A percentile compares a stretch with the other conserved stretches of the same genome.
These are phyloP conservation scores for Rheum nobile DNA, from an alignment of 148 eudicot genomes.

Conservation along the genomic window DNA sequence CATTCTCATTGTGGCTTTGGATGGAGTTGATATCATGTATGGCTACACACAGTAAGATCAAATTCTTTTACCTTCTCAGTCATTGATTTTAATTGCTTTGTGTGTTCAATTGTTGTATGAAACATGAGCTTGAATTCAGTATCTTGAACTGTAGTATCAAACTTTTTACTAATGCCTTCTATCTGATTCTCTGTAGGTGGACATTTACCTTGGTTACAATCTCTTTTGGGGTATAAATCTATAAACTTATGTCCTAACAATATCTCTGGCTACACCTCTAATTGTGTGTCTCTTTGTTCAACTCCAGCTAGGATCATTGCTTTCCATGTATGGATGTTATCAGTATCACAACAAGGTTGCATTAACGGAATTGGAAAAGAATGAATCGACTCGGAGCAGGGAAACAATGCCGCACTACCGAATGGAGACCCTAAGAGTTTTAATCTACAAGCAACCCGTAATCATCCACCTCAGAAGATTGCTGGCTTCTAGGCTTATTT, in stretches of 20 bases:
- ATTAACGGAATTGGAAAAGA: constrained; percentile 28
- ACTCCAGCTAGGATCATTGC: constrained; percentile 56
- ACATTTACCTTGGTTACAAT: constrained; percentile 71
- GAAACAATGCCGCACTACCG: not conserved
- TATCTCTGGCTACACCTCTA: not conserved
- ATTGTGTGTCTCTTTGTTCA: not conserved
- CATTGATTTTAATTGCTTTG: not conserved
- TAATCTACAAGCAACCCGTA: constrained; percentile 13
- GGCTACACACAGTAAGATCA: constrained; percentile 87
- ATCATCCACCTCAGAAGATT: constrained; percentile 20
- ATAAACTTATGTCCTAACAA: not conserved
- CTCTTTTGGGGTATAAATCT: constrained; percentile 83
- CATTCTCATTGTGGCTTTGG: constrained; percentile 36
- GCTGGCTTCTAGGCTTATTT: constrained; percentile 74
- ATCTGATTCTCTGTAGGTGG: constrained; percentile 45
- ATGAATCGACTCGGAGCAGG: constrained; percentile 42
- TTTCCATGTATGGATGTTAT: constrained; percentile 70
- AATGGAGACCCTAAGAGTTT: constrained; percentile 15
- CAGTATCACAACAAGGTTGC: constrained; percentile 34
- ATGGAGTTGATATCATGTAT: constrained; percentile 39
- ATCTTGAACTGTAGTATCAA: too few species aligned
- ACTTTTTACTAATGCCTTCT: not conserved
- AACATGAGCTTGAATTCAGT: too few species aligned
- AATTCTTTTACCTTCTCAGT: not conserved
- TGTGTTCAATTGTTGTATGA: not conserved